Conservation (phyloP, 345 rosid genomes). For the Turritis glabra region DNA sequence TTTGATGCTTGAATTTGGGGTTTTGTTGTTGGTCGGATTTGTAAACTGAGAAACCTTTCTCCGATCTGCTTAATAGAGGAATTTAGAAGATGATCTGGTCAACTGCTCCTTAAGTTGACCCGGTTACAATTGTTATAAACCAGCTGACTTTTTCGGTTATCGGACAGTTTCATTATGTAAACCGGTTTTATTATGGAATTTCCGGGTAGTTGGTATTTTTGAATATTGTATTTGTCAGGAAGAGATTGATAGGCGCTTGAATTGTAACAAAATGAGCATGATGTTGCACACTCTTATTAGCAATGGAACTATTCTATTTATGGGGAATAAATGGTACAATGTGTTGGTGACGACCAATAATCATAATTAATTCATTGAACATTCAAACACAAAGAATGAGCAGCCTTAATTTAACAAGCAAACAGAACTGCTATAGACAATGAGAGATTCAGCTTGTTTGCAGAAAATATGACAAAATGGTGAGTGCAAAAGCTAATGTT, state of each 20-base stretch:
- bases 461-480: constrained; percentile 5
- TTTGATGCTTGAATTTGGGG: constrained; percentile 12
- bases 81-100: constrained; percentile 27
- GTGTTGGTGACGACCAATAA: background rate
- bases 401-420: background rate
- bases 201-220: background rate
- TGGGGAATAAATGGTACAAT: background rate
- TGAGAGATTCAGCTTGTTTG: constrained; percentile 8
- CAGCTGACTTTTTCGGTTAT: background rate
- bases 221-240: background rate
- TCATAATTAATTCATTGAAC: background rate
- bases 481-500: constrained; percentile 24
- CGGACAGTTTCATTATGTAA: background rate
- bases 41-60: background rate
- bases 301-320: background rate
- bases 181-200: constrained; percentile 9
- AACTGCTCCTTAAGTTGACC: constrained; percentile 19
- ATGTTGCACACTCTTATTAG: background rate
- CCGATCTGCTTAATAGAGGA: background rate
- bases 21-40: constrained; percentile 24
- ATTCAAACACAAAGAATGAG: background rate
- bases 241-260: background rate
- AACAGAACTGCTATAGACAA: background rate
- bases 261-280: background rate
- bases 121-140: background rate